A percentile compares a stretch with the other conserved stretches of the same genome.
Conservation (phyloP, 805 yeast genomes). For the Wickerhamiella allomyrinae region DNA sequence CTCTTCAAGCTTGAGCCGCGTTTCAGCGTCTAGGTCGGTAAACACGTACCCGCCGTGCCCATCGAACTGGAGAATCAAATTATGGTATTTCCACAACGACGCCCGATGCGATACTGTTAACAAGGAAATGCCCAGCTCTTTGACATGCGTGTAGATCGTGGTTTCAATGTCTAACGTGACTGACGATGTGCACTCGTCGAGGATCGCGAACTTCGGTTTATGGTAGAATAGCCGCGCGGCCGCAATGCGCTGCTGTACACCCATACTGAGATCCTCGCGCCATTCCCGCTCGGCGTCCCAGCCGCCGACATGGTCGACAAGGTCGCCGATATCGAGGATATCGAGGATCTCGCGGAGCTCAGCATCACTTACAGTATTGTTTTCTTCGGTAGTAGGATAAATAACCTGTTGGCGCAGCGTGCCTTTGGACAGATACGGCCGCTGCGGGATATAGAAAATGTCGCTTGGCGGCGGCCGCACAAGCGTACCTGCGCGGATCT, state of each 20-base stretch:
- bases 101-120: constrained; percentile 87
- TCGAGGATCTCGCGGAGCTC: constrained; percentile 25
- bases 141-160: constrained; percentile 74
- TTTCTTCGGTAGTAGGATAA: constrained; percentile 63
- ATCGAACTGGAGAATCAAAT: constrained; percentile 66
- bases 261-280: constrained; percentile 78
- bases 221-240: constrained; percentile 88
- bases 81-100: constrained; percentile 85
- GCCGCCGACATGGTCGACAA: constrained; percentile 32
- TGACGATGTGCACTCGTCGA: constrained; percentile 92
- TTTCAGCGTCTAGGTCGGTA: constrained; percentile 52
- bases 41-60: constrained; percentile 63
- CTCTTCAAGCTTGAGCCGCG: constrained; percentile 61
- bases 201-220: constrained; percentile 80
- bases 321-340: constrained; percentile 24
- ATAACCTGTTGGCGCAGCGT: constrained; percentile 77
- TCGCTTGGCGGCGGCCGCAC: constrained; percentile 50
- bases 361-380: constrained; percentile 25
- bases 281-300: constrained; percentile 63
- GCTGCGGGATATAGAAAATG: constrained; percentile 81
- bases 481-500: constrained; percentile 43
- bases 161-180: constrained; percentile 85
- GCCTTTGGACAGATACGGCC: constrained; percentile 74
- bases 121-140: constrained; percentile 61
- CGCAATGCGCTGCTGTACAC: constrained; percentile 87